Evolutionary conservation across 2,329 filamentous ascomycete genomes (phyloP).

Genomic region (Raffaelea ambrosiae): DNA sequence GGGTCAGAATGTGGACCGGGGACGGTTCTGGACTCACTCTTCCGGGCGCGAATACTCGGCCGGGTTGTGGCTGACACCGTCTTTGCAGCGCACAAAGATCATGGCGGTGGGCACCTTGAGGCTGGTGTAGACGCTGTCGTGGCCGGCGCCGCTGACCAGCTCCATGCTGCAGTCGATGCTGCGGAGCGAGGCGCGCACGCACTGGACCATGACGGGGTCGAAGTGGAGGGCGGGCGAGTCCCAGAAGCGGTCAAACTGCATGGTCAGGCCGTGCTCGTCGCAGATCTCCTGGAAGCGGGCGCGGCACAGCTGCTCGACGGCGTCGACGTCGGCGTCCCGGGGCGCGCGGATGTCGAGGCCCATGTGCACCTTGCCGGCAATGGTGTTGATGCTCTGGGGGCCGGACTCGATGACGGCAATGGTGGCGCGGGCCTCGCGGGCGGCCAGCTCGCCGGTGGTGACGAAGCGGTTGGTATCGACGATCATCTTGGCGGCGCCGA

Average conservation of each 20-base stretch:
- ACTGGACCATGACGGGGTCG: slow-evolving; percentile 12
- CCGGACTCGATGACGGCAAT: slow-evolving; percentile 59
- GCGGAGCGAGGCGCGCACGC: slow-evolving; percentile 6
- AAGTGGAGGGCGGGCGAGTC: slow-evolving; percentile 10
- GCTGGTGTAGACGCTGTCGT: slow-evolving; percentile 50
- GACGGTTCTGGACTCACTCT: slow-evolving; percentile 33
- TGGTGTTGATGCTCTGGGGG: slow-evolving; percentile 66
- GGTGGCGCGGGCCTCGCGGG: slow-evolving; percentile 54
- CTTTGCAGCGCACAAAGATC: slow-evolving; percentile 57
- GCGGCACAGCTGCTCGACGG: slow-evolving; percentile 35
- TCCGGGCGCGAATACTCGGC: slow-evolving; percentile 52
- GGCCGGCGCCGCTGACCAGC: slow-evolving; percentile 28
- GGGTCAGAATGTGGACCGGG: not conserved
- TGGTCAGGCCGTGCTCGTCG: slow-evolving; percentile 3
- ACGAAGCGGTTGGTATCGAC: slow-evolving; percentile 56
- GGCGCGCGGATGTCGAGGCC: slow-evolving; percentile 58
- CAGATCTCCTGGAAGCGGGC: slow-evolving; percentile 7
- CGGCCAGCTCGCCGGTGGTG: slow-evolving; percentile 22
- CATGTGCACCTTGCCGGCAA: slow-evolving; percentile 60
- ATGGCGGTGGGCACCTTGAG: slow-evolving; percentile 55
- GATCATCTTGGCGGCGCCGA: slow-evolving; percentile 53
- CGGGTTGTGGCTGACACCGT: slow-evolving; percentile 57
- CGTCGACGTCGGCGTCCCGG: slow-evolving; percentile 44
- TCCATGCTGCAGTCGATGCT: slow-evolving; percentile 5
- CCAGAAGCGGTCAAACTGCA: slow-evolving; percentile 11